phyloP scores from a whole-genome alignment of 805 yeast genomes.

The Scheffersomyces stipitis region DNA sequence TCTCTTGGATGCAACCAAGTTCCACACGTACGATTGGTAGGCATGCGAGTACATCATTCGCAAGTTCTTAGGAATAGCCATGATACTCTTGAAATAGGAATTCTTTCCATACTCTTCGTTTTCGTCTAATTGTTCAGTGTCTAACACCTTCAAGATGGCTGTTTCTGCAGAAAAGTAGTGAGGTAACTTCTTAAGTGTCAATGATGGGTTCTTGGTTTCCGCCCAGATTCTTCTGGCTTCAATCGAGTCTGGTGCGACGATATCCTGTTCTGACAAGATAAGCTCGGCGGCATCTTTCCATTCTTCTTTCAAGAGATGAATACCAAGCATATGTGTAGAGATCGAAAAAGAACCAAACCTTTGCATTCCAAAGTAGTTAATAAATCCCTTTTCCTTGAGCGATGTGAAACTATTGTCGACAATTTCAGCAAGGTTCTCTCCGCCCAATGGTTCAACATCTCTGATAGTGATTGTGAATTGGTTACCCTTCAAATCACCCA shows the following conservation, averaged over 20 bases:
- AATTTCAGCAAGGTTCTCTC: constrained; percentile 41
- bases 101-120: constrained; percentile 43
- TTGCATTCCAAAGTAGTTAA: constrained; percentile 98
- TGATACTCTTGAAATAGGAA: constrained; percentile 75
- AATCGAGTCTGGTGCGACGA: constrained; percentile 77
- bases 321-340: constrained; percentile 87
- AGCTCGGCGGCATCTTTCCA: constrained; percentile 82
- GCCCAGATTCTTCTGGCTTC: constrained; percentile 86
- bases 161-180: constrained; percentile 83
- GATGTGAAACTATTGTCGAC: constrained; percentile 56
- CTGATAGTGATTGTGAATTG: constrained; percentile 85
- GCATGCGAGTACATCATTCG: constrained; percentile 97
- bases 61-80: constrained; percentile 88
- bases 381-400: constrained; percentile 69
- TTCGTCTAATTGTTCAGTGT: constrained; percentile 47
- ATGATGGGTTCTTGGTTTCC: constrained; percentile 61
- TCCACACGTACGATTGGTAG: constrained; percentile 96
- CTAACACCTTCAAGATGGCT: constrained; percentile 63
- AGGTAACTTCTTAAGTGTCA: constrained; percentile 78
- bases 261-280: constrained; percentile 80
- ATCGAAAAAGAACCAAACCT: constrained; percentile 94
- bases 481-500: constrained; percentile 88
- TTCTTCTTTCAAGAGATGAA: constrained; percentile 62
- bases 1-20: constrained; percentile 76
- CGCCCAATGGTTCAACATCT: constrained; percentile 51